Conservation (phyloP, 1,284 basidiomycete genomes). For the Vanrija pseudolonga region DNA sequence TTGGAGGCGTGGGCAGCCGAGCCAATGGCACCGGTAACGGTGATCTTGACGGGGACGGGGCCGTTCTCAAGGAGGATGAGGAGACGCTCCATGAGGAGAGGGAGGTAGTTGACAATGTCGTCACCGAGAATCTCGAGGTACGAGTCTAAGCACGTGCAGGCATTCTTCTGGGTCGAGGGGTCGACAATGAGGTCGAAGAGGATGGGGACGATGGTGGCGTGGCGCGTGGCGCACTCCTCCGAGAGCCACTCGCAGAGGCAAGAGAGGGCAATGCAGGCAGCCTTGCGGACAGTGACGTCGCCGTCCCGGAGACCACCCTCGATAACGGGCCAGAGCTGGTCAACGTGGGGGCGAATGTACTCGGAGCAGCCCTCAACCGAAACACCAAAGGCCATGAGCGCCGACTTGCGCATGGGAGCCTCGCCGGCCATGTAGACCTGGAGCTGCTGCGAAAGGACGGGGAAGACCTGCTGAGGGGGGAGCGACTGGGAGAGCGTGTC, state of each 20-base stretch:
- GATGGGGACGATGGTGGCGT: conserved; percentile 79
- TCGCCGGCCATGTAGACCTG: conserved; percentile 75
- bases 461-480: conserved; percentile 95
- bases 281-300: conserved; percentile 85
- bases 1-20: conserved; percentile 98
- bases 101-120: conserved; percentile 80
- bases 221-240: conserved; percentile 83
- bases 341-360: conserved; percentile 92
- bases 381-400: conserved; percentile 93
- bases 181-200: conserved; percentile 90
- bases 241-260: conserved; percentile 98
- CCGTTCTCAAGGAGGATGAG: conserved; percentile 83
- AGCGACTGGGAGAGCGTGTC: conserved; percentile 90
- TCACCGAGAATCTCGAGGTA: conserved; percentile 93
- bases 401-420: conserved; percentile 82
- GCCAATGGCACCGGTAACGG: conserved; percentile 96
- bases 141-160: conserved; percentile 94
- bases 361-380: conserved; percentile 97
- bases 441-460: conserved; percentile 77
- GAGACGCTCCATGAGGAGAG: conserved; percentile 93
- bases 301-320: conserved; percentile 81
- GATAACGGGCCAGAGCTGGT: conserved; percentile 90
- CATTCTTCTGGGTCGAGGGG: conserved; percentile 79
- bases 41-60: conserved; percentile 81
- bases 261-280: conserved; percentile 89